Evolutionary conservation across 2,329 filamentous ascomycete genomes (phyloP).

Genomic region (Sphaerulina vaccinii): DNA sequence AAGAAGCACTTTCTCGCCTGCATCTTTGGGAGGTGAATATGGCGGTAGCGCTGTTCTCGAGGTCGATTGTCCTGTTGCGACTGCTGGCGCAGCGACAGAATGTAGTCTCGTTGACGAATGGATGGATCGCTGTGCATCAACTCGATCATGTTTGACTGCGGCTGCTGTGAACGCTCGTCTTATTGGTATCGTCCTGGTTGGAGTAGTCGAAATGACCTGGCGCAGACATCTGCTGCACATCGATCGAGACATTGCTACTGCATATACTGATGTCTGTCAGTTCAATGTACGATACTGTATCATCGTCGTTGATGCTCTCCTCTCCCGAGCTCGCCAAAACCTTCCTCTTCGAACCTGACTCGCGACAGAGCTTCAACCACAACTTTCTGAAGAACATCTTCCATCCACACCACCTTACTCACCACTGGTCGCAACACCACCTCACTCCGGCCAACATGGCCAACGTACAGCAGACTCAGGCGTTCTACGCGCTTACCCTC

Average conservation of each 20-base stretch:
- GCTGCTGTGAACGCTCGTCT: slow-evolving; percentile 26
- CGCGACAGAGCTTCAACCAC: no score
- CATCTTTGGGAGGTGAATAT: slow-evolving; percentile 15
- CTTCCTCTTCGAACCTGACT: no score
- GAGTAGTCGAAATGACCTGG: slow-evolving; percentile 13
- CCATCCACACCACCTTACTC: no score
- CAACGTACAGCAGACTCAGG: slow-evolving; percentile 91
- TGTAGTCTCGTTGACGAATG: slow-evolving; percentile 27
- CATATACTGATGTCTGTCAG: neutral
- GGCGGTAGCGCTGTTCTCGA: slow-evolving; percentile 1
- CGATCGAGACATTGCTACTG: slow-evolving; percentile 17
- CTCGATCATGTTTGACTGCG: slow-evolving; percentile 22
- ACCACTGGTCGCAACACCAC: slow-evolving; percentile 17
- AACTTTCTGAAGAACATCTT: no score
- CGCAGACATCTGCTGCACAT: slow-evolving; percentile 31
- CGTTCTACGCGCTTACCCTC: slow-evolving; percentile 95
- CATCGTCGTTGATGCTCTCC: slow-evolving; percentile 6
- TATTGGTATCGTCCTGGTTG: slow-evolving; percentile 14
- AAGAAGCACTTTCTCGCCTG: slow-evolving; percentile 49
- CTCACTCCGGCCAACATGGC: slow-evolving; percentile 65
- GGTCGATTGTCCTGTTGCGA: slow-evolving; percentile 12
- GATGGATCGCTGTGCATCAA: slow-evolving; percentile 24
- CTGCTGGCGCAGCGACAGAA: slow-evolving; percentile 21
- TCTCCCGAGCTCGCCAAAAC: no score
- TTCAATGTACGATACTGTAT: slow-evolving; percentile 5